phyloP scores from a whole-genome alignment of 805 yeast genomes.

The Kazachstania bromeliacearum region DNA sequence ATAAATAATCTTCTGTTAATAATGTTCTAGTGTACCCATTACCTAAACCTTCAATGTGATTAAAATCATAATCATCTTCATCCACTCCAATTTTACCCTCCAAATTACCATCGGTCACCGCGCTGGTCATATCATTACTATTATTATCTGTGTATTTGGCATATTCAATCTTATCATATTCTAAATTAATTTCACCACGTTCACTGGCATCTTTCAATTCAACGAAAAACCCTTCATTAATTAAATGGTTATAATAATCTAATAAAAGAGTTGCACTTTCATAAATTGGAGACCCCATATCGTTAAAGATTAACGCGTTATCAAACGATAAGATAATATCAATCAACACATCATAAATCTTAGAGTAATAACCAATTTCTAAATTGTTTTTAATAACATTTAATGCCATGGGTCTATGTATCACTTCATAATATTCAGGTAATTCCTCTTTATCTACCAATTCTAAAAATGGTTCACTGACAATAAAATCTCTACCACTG shows the following conservation, averaged over 20 bases:
- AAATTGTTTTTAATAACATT: conserved; percentile 46
- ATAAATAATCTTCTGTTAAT: conserved; percentile 23
- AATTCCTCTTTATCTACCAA: conserved; percentile 60
- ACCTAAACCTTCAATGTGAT: conserved; percentile 27
- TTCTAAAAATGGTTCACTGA: conserved; percentile 66
- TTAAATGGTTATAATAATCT: conserved; percentile 36
- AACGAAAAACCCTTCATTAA: conserved; percentile 20
- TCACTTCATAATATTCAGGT: conserved; percentile 72
- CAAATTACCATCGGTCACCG: neutral
- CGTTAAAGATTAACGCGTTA: conserved; percentile 75
- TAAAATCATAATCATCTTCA: conserved; percentile 10
- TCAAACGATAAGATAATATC: conserved; percentile 56
- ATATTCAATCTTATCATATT: conserved; percentile 24
- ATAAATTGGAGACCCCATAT: conserved; percentile 59
- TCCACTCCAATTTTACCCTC: neutral
- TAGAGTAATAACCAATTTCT: conserved; percentile 41
- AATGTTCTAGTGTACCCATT: conserved; percentile 27
- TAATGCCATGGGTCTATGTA: conserved; percentile 68
- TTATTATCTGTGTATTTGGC: conserved; percentile 17
- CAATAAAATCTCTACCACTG: conserved; percentile 19
- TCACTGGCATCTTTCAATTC: conserved; percentile 24
- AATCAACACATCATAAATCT: conserved; percentile 48
- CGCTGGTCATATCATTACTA: neutral
- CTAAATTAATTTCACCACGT: conserved; percentile 25
- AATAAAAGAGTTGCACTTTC: conserved; percentile 59